Evolutionary conservation across 805 yeast species (phyloP).

Genomic region (Wickerhamiella allomyrinae): DNA sequence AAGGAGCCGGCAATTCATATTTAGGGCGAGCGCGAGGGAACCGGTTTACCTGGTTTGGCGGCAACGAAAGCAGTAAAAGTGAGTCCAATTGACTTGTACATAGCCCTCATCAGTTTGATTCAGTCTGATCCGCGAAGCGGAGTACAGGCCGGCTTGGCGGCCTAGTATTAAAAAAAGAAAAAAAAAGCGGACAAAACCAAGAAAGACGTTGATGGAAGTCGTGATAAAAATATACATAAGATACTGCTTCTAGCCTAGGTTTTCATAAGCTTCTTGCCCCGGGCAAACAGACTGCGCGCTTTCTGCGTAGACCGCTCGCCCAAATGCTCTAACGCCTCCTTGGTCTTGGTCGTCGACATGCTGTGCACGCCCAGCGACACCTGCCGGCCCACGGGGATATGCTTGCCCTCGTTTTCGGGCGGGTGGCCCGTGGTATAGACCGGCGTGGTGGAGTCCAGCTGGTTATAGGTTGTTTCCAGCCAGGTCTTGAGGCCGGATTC

Average conservation of each 20-base stretch:
- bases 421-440: constrained; percentile 21
- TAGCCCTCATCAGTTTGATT: too few relatives aligned
- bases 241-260: too few relatives aligned
- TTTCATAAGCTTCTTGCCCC: constrained; percentile 8
- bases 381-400: constrained; percentile 18
- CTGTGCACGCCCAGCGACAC: constrained; percentile 15
- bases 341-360: constrained; percentile 14
- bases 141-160: too few relatives aligned
- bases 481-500: constrained; percentile 24
- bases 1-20: constrained; percentile 27
- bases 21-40: constrained; percentile 20
- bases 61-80: not conserved
- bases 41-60: constrained; percentile 6
- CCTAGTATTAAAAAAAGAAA: too few relatives aligned
- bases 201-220: too few relatives aligned
- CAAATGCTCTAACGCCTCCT: constrained; percentile 19
- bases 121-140: too few relatives aligned
- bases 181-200: too few relatives aligned
- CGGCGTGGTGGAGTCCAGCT: constrained; percentile 5
- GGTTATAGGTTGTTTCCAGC: constrained; percentile 16
- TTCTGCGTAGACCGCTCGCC: constrained; percentile 23
- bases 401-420: constrained; percentile 16
- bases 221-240: too few relatives aligned
- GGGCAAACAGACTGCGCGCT: constrained; percentile 24
- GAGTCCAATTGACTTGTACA: too few relatives aligned